Base-by-base conservation (phyloP, 2,329 filamentous ascomycete species). In the Phaeophleospora eucalypticola region DNA sequence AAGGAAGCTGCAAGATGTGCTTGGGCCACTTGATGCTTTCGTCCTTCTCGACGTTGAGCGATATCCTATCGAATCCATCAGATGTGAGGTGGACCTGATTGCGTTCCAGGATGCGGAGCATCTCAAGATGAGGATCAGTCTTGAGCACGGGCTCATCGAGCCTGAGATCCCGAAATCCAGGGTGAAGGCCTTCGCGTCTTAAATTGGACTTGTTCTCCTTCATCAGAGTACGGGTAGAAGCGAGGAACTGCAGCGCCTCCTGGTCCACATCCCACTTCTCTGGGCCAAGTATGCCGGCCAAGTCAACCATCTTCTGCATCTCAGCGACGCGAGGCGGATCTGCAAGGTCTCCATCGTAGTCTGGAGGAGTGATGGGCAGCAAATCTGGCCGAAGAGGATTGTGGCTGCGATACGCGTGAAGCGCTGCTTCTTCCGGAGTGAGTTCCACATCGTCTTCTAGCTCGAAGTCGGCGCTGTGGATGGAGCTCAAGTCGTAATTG, bases 131-230 rank as follows among this genome's bases (percentile, higher is more conserved):
- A 49, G 71, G 63, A 51, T 77, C 73, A 2, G 63, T 66, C 2
- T n/a, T 44, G 4, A 79, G 61, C 0, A 79, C 41, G 2, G 78
- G 76, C 29, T 69, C 46, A 43, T 78, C 74, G 8, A 71, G 47
- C 50, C 72, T 77, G 14, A 59, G 58, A 4, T 53, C 41, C 19
- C 47, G 36, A 4, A 56, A 43, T 9, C 19, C 17, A 14, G 21
- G 9, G 3, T 21, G n/a, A 14, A 43, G 18, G 19, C 16, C 18
- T 6, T 17, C 15, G 15, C 36, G 36, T 17, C n/a, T 17, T 17
- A 36, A 16, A 15, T 27, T n/a, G n/a, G n/a, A 46, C 17, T 20
- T 17, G 29, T 50, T 36, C 10, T 49, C 40, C 16, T 53, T 48
- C 10, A 33, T 35, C 4, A 43, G 20, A 7, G 46, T 43, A 19